Base-by-base conservation (phyloP, 2,329 filamentous ascomycete genomes). In the Colletotrichum spaethianum region DNA sequence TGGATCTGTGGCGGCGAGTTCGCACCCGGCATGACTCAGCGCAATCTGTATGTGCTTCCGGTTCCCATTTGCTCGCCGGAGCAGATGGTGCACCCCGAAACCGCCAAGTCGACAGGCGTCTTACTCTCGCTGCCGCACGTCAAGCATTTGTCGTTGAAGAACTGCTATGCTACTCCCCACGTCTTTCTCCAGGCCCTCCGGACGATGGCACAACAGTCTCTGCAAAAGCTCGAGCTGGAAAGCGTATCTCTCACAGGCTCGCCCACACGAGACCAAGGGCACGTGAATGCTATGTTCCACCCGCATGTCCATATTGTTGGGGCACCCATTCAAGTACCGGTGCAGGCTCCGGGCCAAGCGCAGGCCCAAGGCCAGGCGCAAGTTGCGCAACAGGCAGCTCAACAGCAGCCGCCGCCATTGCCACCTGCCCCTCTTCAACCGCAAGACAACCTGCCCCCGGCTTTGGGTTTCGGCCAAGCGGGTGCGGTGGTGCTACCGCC, bases 1-100 rank as follows among this genome's bases (percentile, higher is more conserved):
- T 94, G 91, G 88, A 83, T 88, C 7, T 89, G 88, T 63, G 92
- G 92, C 55, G 92, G 92, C 36, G 92, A 94, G 80, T 87, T 91
- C 74, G 90, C 89, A 2, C 82, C 87, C 23, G 91, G 92, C 31
- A 80, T 89, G 3, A 87, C 86, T 74, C 89, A 90, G 42, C 87
- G 92, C 33, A 92, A 92, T 75, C 85, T 86, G 67, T 85, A 90
- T 75, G 79, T 94, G 40, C 81, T 94, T 23, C 90, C 91, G 0
- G 90, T 90, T 11, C 92, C 91, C 1, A 76, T 86, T 31, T 76
- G 85, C 26, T 72, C 69, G 6, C 71, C 80, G 12, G 72, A 74
- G 5, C 63, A 75, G 50, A 83, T 85, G 81, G 69, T 75, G 12
- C 57, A 63, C 3, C 74, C 74, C 1, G 75, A 79, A 8, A 75